Conservation (phyloP, 306 rosid genomes). For the Prinsepia uniflora region DNA sequence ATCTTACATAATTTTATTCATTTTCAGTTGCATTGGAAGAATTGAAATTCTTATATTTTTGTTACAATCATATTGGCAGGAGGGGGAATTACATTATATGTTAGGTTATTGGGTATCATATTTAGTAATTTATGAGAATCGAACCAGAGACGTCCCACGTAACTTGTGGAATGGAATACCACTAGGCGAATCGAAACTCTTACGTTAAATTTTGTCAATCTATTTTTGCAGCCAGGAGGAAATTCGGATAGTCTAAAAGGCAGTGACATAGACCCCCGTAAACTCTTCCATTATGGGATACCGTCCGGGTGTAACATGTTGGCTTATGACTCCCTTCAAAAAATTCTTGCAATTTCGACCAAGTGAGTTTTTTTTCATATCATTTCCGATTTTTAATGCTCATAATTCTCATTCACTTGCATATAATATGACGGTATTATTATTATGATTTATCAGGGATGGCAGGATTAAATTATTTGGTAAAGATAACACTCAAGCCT, state of each 20-base stretch:
- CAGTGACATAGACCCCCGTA: constrained; percentile 48
- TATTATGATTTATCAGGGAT: constrained; percentile 41
- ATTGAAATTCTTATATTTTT: too few species aligned
- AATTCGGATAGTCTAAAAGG: constrained; percentile 36
- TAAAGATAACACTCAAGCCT: constrained; percentile 59
- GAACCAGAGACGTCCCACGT: too few species aligned
- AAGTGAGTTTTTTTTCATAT: constrained; percentile 35
- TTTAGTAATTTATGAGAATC: too few species aligned
- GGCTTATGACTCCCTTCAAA: constrained; percentile 62
- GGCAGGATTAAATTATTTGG: constrained; percentile 82
- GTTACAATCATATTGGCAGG: too few species aligned
- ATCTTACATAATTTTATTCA: too few species aligned
- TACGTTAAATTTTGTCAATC: neutral
- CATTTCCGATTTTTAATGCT: neutral
- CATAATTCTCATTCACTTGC: too few species aligned
- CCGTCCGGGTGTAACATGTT: constrained; percentile 53
- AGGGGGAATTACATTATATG: too few species aligned
- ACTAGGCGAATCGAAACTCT: too few species aligned
- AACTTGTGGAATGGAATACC: too few species aligned
- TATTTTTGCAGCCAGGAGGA: constrained; percentile 44
- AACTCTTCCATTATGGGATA: constrained; percentile 65
- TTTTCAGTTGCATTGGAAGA: too few species aligned
- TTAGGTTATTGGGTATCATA: too few species aligned
- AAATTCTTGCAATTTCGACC: constrained; percentile 72
- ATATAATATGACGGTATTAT: neutral